These are phyloP conservation scores for Coemansia sp. DNA, from an alignment of 192 early-diverging fungal species.

Conservation along the genomic window DNA sequence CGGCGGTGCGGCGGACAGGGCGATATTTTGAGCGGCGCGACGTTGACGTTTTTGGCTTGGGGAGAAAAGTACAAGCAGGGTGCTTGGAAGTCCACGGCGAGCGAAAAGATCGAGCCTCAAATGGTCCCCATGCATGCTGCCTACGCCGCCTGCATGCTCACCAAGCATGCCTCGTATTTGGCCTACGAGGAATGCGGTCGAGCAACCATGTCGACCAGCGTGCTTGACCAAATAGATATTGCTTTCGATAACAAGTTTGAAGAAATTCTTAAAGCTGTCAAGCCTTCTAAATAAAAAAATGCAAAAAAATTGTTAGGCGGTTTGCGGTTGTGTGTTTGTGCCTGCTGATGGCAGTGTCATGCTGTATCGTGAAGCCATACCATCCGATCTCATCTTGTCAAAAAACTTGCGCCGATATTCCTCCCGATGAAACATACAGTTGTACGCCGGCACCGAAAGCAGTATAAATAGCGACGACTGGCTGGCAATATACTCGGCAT, in stretches of 20 bases:
- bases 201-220: conserved; percentile 34
- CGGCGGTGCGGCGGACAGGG: conserved; percentile 95
- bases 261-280: conserved; percentile 30
- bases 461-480: conserved; percentile 32
- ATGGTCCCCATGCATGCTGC: conserved; percentile 62
- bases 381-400: conserved; percentile 40
- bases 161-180: conserved; percentile 45
- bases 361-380: conserved; percentile 33
- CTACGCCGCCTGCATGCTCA: conserved; percentile 55
- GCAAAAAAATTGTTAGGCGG: neutral
- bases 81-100: conserved; percentile 43
- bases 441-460: conserved; percentile 27
- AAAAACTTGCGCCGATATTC: conserved; percentile 26
- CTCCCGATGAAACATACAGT: conserved; percentile 37
- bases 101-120: conserved; percentile 20
- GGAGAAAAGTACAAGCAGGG: conserved; percentile 60
- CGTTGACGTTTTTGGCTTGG: conserved; percentile 90
- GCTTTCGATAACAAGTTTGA: conserved; percentile 56
- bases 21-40: conserved; percentile 81
- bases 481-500: conserved; percentile 19
- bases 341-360: conserved; percentile 1
- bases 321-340: neutral
- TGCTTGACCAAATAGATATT: conserved; percentile 46
- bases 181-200: conserved; percentile 48
- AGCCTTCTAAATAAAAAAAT: conserved; percentile 17